A percentile compares a stretch with the other conserved stretches of the same genome.
Evolutionary conservation across 129 eudicot genomes (phyloP).

Genomic region (Helianthus tuberosus): DNA sequence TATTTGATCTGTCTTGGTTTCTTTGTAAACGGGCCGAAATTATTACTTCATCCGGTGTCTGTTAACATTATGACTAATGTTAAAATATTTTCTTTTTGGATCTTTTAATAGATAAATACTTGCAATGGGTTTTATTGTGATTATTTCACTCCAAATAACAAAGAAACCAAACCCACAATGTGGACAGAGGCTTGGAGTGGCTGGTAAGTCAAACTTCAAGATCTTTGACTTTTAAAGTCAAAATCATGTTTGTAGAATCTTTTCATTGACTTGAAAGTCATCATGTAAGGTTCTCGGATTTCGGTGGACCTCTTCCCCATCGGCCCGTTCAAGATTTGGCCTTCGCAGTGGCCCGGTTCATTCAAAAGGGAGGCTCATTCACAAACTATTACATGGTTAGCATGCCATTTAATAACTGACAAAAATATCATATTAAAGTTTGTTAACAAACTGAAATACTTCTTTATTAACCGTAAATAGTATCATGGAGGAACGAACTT

Average conservation of each 20-base stretch:
- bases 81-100: conserved; percentile 17
- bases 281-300: conserved; percentile 74
- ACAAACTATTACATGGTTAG: conserved; percentile 93
- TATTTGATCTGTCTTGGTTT: background rate
- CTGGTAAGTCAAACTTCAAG: conserved; percentile 50
- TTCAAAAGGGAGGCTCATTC: conserved; percentile 93
- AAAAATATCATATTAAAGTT: background rate
- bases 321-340: conserved; percentile 97
- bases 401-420: background rate
- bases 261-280: conserved; percentile 1
- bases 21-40: background rate
- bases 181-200: conserved; percentile 99
- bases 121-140: conserved; percentile 99
- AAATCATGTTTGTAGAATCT: conserved; percentile 13
- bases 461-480: conserved; percentile 31
- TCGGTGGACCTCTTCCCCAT: conserved; percentile 71
- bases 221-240: conserved; percentile 23
- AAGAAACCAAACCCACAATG: conserved; percentile 77
- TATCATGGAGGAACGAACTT: conserved; percentile 98
- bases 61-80: background rate
- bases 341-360: conserved; percentile 80
- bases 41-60: background rate
- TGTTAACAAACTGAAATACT: background rate
- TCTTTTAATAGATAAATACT: conserved; percentile 70
- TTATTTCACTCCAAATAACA: conserved; percentile 81